Evolutionary conservation across 2,329 filamentous ascomycete genomes (phyloP), one percentile per base, ranked within the genome.

Genomic region (Bipolaris gigantea): DNA sequence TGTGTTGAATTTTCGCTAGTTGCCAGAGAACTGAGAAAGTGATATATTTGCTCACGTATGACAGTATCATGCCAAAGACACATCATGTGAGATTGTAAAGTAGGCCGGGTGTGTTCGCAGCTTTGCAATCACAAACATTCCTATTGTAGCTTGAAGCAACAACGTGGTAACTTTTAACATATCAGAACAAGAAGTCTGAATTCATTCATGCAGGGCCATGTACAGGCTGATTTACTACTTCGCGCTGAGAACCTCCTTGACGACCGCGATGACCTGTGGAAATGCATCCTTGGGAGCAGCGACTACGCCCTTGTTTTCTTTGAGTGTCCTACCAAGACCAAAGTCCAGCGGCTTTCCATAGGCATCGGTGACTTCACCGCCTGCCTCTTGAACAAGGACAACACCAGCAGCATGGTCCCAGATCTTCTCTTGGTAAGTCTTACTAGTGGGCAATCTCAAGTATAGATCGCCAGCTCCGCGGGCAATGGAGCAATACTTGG

Each of bases 391-490:
- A 36, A 97, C 94, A 63, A 99, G 92, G 55, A 99, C 78, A 68
- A 96, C 92, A 36, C 94, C 94, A 11, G 93, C 94, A 16, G 94
- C 94, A 75, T 99, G 94, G 73, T 99, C 94, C 94, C 94, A 99
- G 64, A 99, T 99, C 85, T 99, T 99, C 82, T 99, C 94, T 74
- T 96, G 86, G 78, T 99, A 99, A 49, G 88, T 87, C 65, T 88
- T 89, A 73, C 85, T 89, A 25, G 90, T 88, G 3, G 94, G 94
- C 54, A 99, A 79, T 49, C 95, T 85, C 53, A 99, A 83, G 77
- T 99, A 99, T 62, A 99, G 87, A 71, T 99, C 94, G 45, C 92
- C 94, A 5, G 92, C 92, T 41, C 94, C 94, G 59, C 94, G 84
- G 33, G 94, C 94, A 72, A 99, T 96, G 33, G 90, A 94, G 58